These are phyloP conservation scores for Isatis lusitanica DNA, from an alignment of 441 rosid genomes.

Conservation along the genomic window DNA sequence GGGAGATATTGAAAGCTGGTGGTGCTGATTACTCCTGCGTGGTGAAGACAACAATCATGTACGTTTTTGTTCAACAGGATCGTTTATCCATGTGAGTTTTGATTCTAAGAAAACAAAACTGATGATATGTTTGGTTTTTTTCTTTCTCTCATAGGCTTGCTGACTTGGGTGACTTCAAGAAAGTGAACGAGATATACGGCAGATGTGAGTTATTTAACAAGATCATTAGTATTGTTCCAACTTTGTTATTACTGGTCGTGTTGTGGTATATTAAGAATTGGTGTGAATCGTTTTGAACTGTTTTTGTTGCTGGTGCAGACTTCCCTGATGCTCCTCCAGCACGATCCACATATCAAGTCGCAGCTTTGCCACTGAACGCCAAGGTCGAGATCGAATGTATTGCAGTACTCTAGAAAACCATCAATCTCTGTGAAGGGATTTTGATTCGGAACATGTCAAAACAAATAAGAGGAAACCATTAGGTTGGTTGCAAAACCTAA, in stretches of 20 bases:
- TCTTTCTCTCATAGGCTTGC: slow-evolving; percentile 58
- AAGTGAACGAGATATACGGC: slow-evolving; percentile 89
- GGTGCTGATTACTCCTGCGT: slow-evolving; percentile 77
- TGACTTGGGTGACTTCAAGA: slow-evolving; percentile 89
- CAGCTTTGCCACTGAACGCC: slow-evolving; percentile 85
- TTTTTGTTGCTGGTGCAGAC: slow-evolving; percentile 50
- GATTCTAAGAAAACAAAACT: not conserved
- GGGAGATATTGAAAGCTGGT: slow-evolving; percentile 88
- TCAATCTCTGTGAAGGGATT: not conserved
- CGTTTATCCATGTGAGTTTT: not conserved
- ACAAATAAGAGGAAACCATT: slow-evolving; percentile 20
- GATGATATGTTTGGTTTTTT: slow-evolving; percentile 1
- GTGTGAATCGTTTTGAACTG: not conserved
- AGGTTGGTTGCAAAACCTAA: slow-evolving; percentile 25
- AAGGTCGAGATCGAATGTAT: slow-evolving; percentile 93
- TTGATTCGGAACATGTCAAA: slow-evolving; percentile 14
- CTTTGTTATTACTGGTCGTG: not conserved
- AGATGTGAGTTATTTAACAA: slow-evolving; percentile 63
- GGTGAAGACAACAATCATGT: slow-evolving; percentile 94
- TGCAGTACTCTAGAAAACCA: slow-evolving; percentile 51
- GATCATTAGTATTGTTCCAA: not conserved
- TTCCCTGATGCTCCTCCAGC: slow-evolving; percentile 87
- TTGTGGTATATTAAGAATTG: not conserved
- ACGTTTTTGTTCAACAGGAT: not conserved
- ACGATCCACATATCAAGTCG: slow-evolving; percentile 88